Conservation (phyloP, 441 rosid species). For the Capsella rubella region DNA sequence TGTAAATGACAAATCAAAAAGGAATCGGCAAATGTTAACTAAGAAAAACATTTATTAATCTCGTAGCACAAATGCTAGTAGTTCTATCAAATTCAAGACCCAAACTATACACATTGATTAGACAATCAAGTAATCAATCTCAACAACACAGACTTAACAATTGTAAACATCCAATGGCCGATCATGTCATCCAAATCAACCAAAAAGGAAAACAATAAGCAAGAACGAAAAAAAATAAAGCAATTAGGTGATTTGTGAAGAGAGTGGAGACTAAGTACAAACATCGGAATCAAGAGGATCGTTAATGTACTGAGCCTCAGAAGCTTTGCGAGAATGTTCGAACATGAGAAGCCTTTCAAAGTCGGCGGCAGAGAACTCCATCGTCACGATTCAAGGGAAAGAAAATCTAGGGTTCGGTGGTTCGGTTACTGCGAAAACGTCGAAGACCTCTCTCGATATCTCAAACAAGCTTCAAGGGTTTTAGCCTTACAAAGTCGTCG, state of each 20-base stretch:
- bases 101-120: background rate
- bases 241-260: background rate
- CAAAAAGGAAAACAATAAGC: background rate
- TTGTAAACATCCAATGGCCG: background rate
- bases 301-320: conserved; percentile 52
- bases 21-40: background rate
- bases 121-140: conserved; percentile 6
- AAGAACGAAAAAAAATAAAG: background rate
- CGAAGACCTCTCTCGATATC: background rate
- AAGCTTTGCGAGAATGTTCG: conserved; percentile 57
- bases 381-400: conserved; percentile 16
- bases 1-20: background rate
- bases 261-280: conserved; percentile 15
- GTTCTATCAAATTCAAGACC: background rate
- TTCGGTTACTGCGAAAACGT: conserved; percentile 3
- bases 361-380: conserved; percentile 57
- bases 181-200: background rate
- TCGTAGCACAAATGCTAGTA: background rate
- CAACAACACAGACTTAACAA: background rate
- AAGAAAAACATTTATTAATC: background rate
- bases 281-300: conserved; percentile 68
- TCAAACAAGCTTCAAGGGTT: conserved; percentile 7
- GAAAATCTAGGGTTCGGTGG: conserved; percentile 32
- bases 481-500: conserved; percentile 10
- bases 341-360: conserved; percentile 57